A percentile compares a stretch with the other conserved stretches of the same genome.
Evolutionary conservation across 352 stramenopile genomes (phyloP).

Genomic region (Pythium chondricola): DNA sequence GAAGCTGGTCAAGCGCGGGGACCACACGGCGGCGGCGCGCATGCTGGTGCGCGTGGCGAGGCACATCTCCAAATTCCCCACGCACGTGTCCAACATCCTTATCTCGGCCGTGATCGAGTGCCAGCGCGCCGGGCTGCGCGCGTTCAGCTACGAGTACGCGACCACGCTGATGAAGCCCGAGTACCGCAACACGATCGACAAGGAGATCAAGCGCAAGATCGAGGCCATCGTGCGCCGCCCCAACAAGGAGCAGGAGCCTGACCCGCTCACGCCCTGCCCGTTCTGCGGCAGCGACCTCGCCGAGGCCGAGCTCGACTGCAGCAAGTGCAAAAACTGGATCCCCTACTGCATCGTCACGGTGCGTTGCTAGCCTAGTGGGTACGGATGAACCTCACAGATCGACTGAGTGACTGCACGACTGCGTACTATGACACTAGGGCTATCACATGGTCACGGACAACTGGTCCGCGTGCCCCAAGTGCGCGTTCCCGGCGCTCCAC

Average conservation of each 20-base stretch:
- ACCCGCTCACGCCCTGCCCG: constrained; percentile 73
- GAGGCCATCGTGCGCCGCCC: constrained; percentile 91
- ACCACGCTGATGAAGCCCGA: constrained; percentile 88
- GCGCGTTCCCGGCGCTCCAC: constrained; percentile 85
- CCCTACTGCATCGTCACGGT: constrained; percentile 92
- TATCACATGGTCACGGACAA: constrained; percentile 92
- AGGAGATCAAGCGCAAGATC: constrained; percentile 91
- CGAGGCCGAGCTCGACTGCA: constrained; percentile 87
- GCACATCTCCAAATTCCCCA: constrained; percentile 91
- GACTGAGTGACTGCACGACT: not conserved
- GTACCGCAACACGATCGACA: constrained; percentile 84
- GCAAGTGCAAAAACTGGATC: constrained; percentile 89
- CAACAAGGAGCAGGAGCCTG: constrained; percentile 81
- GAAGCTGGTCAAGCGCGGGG: constrained; percentile 84
- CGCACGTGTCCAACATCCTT: constrained; percentile 87
- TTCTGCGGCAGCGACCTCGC: constrained; percentile 75
- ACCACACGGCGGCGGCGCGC: constrained; percentile 80
- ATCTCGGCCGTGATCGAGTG: constrained; percentile 94
- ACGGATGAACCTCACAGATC: too few relatives aligned
- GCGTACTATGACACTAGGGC: constrained; percentile 56
- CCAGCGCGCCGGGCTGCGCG: constrained; percentile 85
- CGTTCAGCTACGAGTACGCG: constrained; percentile 90
- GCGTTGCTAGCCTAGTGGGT: too few relatives aligned
- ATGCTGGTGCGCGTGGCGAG: constrained; percentile 89
- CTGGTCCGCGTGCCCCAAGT: constrained; percentile 88